Evolutionary conservation across 2,329 filamentous ascomycete species (phyloP).

Genomic region (Pleoardoris graminearum): DNA sequence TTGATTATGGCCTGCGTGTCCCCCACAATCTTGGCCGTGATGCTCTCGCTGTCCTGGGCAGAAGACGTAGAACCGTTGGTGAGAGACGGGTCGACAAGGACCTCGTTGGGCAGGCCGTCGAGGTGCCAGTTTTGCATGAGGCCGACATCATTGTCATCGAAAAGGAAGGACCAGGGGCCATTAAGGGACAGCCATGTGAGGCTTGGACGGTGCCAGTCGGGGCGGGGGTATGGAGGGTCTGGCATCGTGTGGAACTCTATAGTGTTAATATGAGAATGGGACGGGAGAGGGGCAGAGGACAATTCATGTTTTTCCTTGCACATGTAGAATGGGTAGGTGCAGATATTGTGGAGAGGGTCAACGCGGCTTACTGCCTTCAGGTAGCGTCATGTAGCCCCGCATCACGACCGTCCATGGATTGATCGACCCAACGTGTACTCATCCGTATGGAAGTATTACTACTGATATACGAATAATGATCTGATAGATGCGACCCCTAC

Average conservation of each 20-base stretch:
- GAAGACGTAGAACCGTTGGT: constrained; percentile 16
- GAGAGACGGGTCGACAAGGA: constrained; percentile 29
- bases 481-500: too few species aligned
- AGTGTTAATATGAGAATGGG: not conserved
- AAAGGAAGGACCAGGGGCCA: constrained; percentile 66
- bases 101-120: constrained; percentile 53
- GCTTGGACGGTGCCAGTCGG: constrained; percentile 62
- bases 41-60: constrained; percentile 38
- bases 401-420: not conserved
- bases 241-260: not conserved
- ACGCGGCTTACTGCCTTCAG: constrained; percentile 6
- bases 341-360: constrained; percentile 9
- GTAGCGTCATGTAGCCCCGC: constrained; percentile 5
- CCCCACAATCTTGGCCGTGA: constrained; percentile 54
- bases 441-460: not conserved
- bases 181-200: constrained; percentile 65
- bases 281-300: not conserved
- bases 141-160: constrained; percentile 66
- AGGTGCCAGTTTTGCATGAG: constrained; percentile 58
- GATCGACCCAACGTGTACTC: not conserved
- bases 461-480: too few species aligned
- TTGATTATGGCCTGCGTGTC: constrained; percentile 54
- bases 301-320: not conserved
- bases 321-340: not conserved
- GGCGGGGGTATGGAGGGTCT: constrained; percentile 59